Evolutionary conservation across 2,329 filamentous ascomycete species (phyloP), one percentile per base, ranked within the genome.

Genomic region (Ophiostoma perfectum): DNA sequence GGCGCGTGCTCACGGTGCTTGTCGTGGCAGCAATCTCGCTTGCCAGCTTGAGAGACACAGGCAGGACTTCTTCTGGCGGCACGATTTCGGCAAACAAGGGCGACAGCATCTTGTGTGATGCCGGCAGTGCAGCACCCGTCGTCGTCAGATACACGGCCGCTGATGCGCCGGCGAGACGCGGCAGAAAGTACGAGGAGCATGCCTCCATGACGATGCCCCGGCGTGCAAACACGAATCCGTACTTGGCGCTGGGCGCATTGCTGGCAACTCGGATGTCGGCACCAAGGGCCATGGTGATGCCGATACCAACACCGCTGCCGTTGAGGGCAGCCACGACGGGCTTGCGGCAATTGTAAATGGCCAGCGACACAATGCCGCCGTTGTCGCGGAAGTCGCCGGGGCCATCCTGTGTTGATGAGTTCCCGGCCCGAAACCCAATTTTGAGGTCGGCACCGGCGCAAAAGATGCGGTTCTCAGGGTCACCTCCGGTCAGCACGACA

Each of bases 151-250:
- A 85, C 75, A 89, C 78, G 0, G 89, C 88, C 71, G 84, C 82
- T 14, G 83, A 83, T 68, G 83, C 80, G 69, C 90, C 90, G 70
- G 92, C 83, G 39, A 92, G 80, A 0, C 88, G 83, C 2, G 90
- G 90, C 47, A 93, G 81, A 80, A 91, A 93, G 77, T 84, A 93
- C 8, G 86, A 88, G 66, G 83, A 87, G 74, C 85, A 88, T 0
- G 88, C 89, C 77, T 93, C 90, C 84, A 90, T 88, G 70, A 86
- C 82, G 73, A 93, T 81, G 0, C 90, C 90, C 60, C 90, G 82
- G 39, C 89, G 84, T 38, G 84, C 82, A 76, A 93, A 93, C 18
- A 92, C 89, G 75, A 92, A 91, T 66, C 90, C 90, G 71, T 92
- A 84, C 74, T 89, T 90, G 2, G 89, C 87, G 39, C 5, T n/a